A percentile compares a stretch with the other conserved stretches of the same genome.
phyloP scores from a whole-genome alignment of 306 rosid species.

The Malus sieversii region DNA sequence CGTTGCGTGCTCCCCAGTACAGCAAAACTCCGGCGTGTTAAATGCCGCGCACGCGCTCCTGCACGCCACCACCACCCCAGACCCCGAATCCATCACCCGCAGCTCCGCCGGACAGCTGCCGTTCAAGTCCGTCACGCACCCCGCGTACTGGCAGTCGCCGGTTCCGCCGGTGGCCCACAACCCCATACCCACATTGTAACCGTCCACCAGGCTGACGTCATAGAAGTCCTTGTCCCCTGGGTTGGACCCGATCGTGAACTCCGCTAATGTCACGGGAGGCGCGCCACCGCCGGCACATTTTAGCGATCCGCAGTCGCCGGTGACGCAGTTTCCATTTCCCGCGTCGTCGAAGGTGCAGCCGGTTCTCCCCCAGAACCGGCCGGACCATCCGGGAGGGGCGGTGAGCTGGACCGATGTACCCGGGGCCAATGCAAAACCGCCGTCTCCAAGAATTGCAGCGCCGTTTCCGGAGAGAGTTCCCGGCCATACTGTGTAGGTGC shows the following conservation, averaged over 20 bases:
- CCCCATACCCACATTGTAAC: slow-evolving; percentile 79
- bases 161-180: slow-evolving; percentile 57
- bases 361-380: slow-evolving; percentile 83
- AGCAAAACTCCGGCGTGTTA: slow-evolving; percentile 57
- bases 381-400: slow-evolving; percentile 79
- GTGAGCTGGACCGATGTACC: slow-evolving; percentile 31
- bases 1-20: slow-evolving; percentile 68
- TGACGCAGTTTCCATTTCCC: slow-evolving; percentile 51
- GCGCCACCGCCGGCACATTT: slow-evolving; percentile 49
- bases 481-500: slow-evolving; percentile 68
- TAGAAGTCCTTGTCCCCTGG: slow-evolving; percentile 53
- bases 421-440: slow-evolving; percentile 47
- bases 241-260: slow-evolving; percentile 44
- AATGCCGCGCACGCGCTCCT: slow-evolving; percentile 83
- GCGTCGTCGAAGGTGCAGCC: slow-evolving; percentile 51
- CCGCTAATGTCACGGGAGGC: slow-evolving; percentile 65
- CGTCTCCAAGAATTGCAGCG: slow-evolving; percentile 43
- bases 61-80: slow-evolving; percentile 60
- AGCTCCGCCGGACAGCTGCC: slow-evolving; percentile 53
- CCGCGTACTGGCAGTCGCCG: slow-evolving; percentile 86
- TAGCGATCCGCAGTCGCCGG: slow-evolving; percentile 62
- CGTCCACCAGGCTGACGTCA: slow-evolving; percentile 84
- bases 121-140: slow-evolving; percentile 65
- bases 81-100: slow-evolving; percentile 27
- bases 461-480: slow-evolving; percentile 75